Evolutionary conservation across 148 eudicot species (phyloP), one percentile per base, ranked within the genome.

Genomic region (Polygonum maritimum): DNA sequence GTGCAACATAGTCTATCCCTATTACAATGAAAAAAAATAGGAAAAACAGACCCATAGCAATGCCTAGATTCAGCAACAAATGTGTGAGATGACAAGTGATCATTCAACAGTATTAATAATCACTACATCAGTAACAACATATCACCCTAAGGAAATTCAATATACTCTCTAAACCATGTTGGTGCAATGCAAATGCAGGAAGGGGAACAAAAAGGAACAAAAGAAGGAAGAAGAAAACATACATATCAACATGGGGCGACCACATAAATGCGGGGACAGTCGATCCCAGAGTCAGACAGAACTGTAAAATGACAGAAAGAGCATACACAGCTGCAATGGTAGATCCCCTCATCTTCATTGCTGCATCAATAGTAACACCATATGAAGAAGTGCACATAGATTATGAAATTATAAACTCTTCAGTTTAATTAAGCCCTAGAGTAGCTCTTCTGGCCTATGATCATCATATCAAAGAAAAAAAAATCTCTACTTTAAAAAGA

Each of bases 201-300:
- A 38, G 31, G 31, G 31, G 31, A 26, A 26, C 31, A 26, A 35
- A 38, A 16, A 67, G 10, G 5, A 19, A 39, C 51, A 71, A 54
- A 18, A 31, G 16, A 26, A 49, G 76, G 57, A 26, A 74, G 45
- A 36, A 48, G 47, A 51, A 51, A 22, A 41, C 83, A 65, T 89
- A 92, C 98, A 83, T 84, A 76, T 90, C 83, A 57, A 80, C 78
- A 77, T 85, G 83, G 70, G 89, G 80, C 60, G 98, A 90, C 98
- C 98, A 92, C 79, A 92, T 85, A 79, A 92, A 84, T 5, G 98
- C 92, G 79, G 98, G 91, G 70, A 79, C 87, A 2, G 90, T 92
- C 40, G 90, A 82, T 60, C 85, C 84, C 60, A 67, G 22, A 36
- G 11, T 67, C 71, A 67, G 40, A 36, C 71, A 36, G 45, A 67